Conservation (phyloP, 2,329 filamentous ascomycete species). For the Dendryphion nanum region DNA sequence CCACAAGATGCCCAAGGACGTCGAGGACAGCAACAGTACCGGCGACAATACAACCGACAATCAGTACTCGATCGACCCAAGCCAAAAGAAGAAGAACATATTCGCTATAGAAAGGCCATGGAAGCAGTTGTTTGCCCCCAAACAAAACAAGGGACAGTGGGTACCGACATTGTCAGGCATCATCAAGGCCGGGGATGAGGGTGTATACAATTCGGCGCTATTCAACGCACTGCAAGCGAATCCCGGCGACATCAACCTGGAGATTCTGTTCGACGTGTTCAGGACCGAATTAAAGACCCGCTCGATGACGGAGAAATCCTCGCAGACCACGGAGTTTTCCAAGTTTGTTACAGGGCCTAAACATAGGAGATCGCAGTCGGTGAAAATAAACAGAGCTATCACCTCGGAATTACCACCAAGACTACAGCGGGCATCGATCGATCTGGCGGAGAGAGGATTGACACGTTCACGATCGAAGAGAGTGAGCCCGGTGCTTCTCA, state of each 20-base stretch:
- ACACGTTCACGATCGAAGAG: slow-evolving; percentile 10
- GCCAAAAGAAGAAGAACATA: slow-evolving; percentile 7
- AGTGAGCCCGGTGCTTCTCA: slow-evolving; percentile 4
- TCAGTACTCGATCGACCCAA: slow-evolving; percentile 12
- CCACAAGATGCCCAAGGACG: slow-evolving; percentile 18
- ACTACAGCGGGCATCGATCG: slow-evolving; percentile 10
- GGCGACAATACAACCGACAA: background rate
- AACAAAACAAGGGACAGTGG: slow-evolving; percentile 16
- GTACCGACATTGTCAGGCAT: slow-evolving; percentile 29
- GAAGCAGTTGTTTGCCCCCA: slow-evolving; percentile 19
- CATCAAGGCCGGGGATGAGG: slow-evolving; percentile 34
- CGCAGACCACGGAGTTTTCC: slow-evolving; percentile 21
- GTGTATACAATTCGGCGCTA: slow-evolving; percentile 23
- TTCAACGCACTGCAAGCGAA: slow-evolving; percentile 21
- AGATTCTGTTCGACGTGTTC: slow-evolving; percentile 26
- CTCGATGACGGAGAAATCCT: slow-evolving; percentile 18
- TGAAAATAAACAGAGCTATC: slow-evolving; percentile 7
- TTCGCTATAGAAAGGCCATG: slow-evolving; percentile 9
- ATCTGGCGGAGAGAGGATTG: slow-evolving; percentile 12
- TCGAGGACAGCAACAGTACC: slow-evolving; percentile 1
- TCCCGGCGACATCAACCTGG: slow-evolving; percentile 22
- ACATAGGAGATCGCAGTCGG: slow-evolving; percentile 17
- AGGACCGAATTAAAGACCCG: slow-evolving; percentile 21
- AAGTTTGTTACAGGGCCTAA: slow-evolving; percentile 20
- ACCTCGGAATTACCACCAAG: slow-evolving; percentile 11